These are phyloP conservation scores for Metschnikowia gelsemii DNA, from an alignment of 805 yeast species.

Conservation along the genomic window DNA sequence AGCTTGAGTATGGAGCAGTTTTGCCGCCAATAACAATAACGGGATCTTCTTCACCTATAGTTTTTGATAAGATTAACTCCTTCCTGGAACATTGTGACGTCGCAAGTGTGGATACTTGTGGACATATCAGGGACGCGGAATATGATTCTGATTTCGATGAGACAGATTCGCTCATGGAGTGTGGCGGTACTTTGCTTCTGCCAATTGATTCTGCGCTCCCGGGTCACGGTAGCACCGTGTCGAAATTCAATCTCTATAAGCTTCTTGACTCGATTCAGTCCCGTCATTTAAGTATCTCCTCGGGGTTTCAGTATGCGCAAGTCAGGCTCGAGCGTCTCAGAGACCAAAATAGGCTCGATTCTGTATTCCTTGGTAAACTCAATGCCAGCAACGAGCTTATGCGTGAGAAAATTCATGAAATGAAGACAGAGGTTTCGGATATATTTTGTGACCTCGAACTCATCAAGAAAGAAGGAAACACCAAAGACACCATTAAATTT, in stretches of 20 bases:
- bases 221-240: conserved; percentile 1
- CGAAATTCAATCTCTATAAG: conserved; percentile 14
- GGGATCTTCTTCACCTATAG: neutral
- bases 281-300: conserved; percentile 12
- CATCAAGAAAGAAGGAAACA: conserved; percentile 7
- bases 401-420: conserved; percentile 17
- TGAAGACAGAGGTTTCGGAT: conserved; percentile 16
- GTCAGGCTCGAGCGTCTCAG: conserved; percentile 11
- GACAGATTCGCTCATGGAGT: conserved; percentile 24
- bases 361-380: conserved; percentile 17
- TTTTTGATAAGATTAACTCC: neutral
- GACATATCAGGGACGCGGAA: conserved; percentile 1
- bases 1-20: conserved; percentile 3
- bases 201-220: neutral
- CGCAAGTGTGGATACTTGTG: conserved; percentile 9
- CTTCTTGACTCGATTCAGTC: conserved; percentile 14
- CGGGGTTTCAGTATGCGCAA: conserved; percentile 10
- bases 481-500: neutral
- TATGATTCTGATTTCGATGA: conserved; percentile 23
- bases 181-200: conserved; percentile 2
- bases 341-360: conserved; percentile 16
- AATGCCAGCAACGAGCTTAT: conserved; percentile 16
- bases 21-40: too few relatives aligned
- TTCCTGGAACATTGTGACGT: conserved; percentile 2
- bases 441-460: conserved; percentile 9